Evolutionary conservation across 495 filamentous ascomycete species (phyloP).

Genomic region (Bacidia rubella): DNA sequence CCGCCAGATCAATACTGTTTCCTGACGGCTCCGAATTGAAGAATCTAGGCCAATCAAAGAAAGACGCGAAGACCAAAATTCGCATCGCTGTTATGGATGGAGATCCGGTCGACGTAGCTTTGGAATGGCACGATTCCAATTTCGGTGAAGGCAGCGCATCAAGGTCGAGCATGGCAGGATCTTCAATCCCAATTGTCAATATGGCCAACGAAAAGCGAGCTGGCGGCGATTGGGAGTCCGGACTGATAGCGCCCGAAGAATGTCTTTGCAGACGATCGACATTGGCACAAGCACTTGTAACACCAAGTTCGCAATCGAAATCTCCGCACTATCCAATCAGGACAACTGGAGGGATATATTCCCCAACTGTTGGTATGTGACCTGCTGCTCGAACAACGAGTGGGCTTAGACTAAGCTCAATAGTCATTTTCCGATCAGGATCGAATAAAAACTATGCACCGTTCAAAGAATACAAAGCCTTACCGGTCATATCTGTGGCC

Average conservation of each 20-base stretch:
- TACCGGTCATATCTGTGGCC: slow-evolving; percentile 59
- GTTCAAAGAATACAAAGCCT: slow-evolving; percentile 28
- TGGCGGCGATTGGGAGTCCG: slow-evolving; percentile 68
- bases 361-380: slow-evolving; percentile 44
- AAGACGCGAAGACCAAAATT: slow-evolving; percentile 15
- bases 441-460: slow-evolving; percentile 30
- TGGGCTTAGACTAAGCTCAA: not conserved
- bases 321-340: slow-evolving; percentile 54
- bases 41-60: slow-evolving; percentile 11
- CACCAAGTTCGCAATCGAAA: slow-evolving; percentile 29
- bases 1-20: slow-evolving; percentile 32
- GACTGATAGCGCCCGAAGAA: slow-evolving; percentile 57
- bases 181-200: slow-evolving; percentile 52
- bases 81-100: slow-evolving; percentile 42
- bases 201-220: slow-evolving; percentile 61
- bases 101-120: slow-evolving; percentile 55
- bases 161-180: slow-evolving; percentile 10
- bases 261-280: slow-evolving; percentile 58
- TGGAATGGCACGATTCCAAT: slow-evolving; percentile 41
- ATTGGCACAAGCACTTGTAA: slow-evolving; percentile 48
- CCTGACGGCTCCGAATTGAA: slow-evolving; percentile 23
- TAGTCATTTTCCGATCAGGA: slow-evolving; percentile 40
- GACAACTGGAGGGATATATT: slow-evolving; percentile 51
- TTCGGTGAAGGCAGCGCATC: not conserved
- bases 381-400: not conserved